Evolutionary conservation across 352 stramenopile genomes (phyloP).

Genomic region (Phytopythium litorale): DNA sequence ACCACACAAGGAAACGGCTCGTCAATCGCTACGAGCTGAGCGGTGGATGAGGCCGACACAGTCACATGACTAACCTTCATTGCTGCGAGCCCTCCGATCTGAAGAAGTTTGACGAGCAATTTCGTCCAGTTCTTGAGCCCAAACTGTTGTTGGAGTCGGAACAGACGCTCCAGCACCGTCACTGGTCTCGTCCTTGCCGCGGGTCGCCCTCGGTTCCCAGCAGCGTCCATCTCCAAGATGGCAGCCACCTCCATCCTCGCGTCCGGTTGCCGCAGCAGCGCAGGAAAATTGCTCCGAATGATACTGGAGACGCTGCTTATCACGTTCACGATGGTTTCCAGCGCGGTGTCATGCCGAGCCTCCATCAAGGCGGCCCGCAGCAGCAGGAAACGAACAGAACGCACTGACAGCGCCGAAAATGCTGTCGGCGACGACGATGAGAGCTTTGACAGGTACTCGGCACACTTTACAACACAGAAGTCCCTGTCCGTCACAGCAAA

Average conservation of each 20-base stretch:
- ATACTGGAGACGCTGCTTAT: conserved; percentile 24
- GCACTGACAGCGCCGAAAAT: conserved; percentile 27
- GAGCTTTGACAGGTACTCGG: conserved; percentile 32
- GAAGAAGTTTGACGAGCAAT: conserved; percentile 32
- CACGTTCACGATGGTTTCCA: conserved; percentile 26
- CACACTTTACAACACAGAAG: conserved; percentile 40
- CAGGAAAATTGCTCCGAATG: neutral
- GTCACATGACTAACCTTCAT: conserved; percentile 32
- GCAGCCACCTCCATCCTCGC: conserved; percentile 13
- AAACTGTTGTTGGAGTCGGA: conserved; percentile 22
- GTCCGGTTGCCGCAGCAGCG: neutral
- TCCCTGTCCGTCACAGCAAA: neutral
- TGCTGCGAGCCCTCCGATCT: conserved; percentile 26
- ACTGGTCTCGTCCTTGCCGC: conserved; percentile 15
- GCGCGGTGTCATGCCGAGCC: conserved; percentile 23
- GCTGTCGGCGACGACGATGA: conserved; percentile 15
- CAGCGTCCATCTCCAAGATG: conserved; percentile 26
- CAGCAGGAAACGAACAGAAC: conserved; percentile 32
- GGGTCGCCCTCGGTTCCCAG: conserved; percentile 15
- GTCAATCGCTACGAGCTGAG: neutral
- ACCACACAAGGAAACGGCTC: neutral
- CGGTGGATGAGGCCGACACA: neutral
- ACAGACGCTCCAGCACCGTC: conserved; percentile 32
- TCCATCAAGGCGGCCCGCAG: conserved; percentile 34
- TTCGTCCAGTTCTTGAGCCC: conserved; percentile 19